phyloP scores from a whole-genome alignment of 1,284 basidiomycete genomes.

The Meira miltonrushii region DNA sequence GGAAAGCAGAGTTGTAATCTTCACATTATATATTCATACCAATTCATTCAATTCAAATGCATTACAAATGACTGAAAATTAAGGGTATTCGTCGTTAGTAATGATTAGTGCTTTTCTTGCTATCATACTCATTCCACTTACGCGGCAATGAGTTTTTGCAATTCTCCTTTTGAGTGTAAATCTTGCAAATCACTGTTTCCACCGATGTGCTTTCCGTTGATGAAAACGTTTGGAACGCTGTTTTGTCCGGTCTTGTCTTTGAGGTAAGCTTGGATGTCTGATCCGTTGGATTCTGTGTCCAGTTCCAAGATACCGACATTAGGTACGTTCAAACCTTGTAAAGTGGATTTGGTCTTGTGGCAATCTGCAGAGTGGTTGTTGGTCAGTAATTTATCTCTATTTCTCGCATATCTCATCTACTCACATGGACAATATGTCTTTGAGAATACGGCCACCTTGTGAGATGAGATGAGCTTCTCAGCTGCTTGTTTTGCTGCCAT shows the following conservation, averaged over 20 bases:
- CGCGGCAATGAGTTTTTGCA: conserved; percentile 35
- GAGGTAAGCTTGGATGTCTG: conserved; percentile 51
- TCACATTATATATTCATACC: no score
- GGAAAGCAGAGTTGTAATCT: background rate
- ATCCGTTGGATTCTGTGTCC: conserved; percentile 50
- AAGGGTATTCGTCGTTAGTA: no score
- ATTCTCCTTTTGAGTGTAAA: conserved; percentile 44
- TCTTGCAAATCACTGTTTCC: conserved; percentile 45
- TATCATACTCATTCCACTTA: background rate
- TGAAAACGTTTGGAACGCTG: conserved; percentile 55
- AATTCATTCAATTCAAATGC: no score
- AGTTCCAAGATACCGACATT: conserved; percentile 52
- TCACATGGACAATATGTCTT: conserved; percentile 50
- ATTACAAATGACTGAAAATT: no score
- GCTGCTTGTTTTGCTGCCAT: conserved; percentile 52
- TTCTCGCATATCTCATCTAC: conserved; percentile 15
- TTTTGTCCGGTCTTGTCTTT: conserved; percentile 54
- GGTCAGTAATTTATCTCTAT: conserved; percentile 8
- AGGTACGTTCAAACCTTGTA: conserved; percentile 36
- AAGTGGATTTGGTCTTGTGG: conserved; percentile 47
- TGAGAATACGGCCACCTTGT: conserved; percentile 53
- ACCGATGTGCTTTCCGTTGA: conserved; percentile 53
- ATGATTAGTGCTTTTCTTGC: no score
- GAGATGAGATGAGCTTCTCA: conserved; percentile 48
- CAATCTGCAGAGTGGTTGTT: conserved; percentile 27